A percentile compares a stretch with the other conserved stretches of the same genome.
These are phyloP conservation scores for Schizophyllum commune DNA, from an alignment of 1,284 basidiomycete species.

Conservation along the genomic window DNA sequence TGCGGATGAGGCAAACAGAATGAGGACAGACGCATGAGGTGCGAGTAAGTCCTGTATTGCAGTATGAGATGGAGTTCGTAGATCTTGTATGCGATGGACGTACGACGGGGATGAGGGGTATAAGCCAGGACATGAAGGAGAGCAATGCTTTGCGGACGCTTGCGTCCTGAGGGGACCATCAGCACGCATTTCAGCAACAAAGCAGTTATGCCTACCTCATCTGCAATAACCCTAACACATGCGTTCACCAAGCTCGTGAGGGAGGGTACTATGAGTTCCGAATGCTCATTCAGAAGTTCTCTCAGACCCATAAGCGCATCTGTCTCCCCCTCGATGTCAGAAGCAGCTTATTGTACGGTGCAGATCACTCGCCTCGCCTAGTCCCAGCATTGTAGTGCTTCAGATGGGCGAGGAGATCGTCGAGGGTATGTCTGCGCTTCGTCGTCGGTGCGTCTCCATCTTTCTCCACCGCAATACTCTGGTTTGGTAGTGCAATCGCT, in stretches of 20 bases:
- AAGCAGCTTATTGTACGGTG: not conserved
- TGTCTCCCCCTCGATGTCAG: slow-evolving; percentile 19
- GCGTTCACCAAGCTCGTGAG: slow-evolving; percentile 61
- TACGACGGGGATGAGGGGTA: slow-evolving; percentile 60
- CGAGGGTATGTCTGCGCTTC: slow-evolving; percentile 67
- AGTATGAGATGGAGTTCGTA: slow-evolving; percentile 1
- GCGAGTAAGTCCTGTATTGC: slow-evolving; percentile 48
- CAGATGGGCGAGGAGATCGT: slow-evolving; percentile 72
- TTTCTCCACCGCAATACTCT: slow-evolving; percentile 61
- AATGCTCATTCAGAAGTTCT: slow-evolving; percentile 70
- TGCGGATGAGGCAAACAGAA: slow-evolving; percentile 85
- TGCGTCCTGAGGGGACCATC: slow-evolving; percentile 41
- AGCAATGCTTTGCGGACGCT: slow-evolving; percentile 55
- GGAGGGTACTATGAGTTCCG: slow-evolving; percentile 46
- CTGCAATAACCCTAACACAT: slow-evolving; percentile 67
- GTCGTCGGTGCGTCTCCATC: slow-evolving; percentile 59
- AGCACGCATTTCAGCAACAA: not conserved
- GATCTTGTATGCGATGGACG: slow-evolving; percentile 10
- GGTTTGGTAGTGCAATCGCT: slow-evolving; percentile 89
- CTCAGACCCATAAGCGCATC: slow-evolving; percentile 80
- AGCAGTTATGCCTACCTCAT: slow-evolving; percentile 52
- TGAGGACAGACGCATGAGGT: slow-evolving; percentile 67
- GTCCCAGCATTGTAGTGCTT: slow-evolving; percentile 79
- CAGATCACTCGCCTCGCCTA: slow-evolving; percentile 50
- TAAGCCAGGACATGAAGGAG: slow-evolving; percentile 62